These are phyloP conservation scores for Sporothrix curviconia DNA, from an alignment of 2,329 filamentous ascomycete genomes.

Conservation along the genomic window DNA sequence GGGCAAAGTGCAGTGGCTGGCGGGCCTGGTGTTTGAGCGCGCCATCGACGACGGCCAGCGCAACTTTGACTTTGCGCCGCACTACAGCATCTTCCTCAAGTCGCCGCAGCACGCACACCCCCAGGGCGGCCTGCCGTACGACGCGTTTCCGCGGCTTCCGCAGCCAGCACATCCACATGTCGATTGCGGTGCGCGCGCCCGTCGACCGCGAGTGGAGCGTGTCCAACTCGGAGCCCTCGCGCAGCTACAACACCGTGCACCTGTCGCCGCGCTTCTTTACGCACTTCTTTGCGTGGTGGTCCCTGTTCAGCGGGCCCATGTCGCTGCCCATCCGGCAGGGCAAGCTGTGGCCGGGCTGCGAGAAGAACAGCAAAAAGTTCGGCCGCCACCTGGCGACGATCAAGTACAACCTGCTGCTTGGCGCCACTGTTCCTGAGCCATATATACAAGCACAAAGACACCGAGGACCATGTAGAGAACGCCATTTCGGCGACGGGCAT, in stretches of 20 bases:
- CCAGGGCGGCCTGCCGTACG: conserved; percentile 56
- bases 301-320: conserved; percentile 89
- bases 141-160: conserved; percentile 96
- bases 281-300: conserved; percentile 98
- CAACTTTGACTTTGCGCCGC: conserved; percentile 82
- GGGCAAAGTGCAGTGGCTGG: conserved; percentile 88
- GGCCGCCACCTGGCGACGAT: conserved; percentile 95
- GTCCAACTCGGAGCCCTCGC: conserved; percentile 65
- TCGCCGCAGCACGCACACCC: conserved; percentile 67
- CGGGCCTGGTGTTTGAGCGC: conserved; percentile 86
- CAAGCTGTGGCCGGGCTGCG: conserved; percentile 79
- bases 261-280: conserved; percentile 94
- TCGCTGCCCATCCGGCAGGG: conserved; percentile 92
- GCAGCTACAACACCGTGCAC: conserved; percentile 95
- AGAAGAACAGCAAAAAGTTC: conserved; percentile 98
- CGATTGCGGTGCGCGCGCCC: conserved; percentile 82
- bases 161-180: conserved; percentile 94
- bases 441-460: conserved; percentile 97
- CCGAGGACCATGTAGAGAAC: conserved; percentile 70
- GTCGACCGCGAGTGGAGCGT: conserved; percentile 80
- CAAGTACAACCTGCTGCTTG: conserved; percentile 89
- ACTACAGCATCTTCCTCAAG: conserved; percentile 85
- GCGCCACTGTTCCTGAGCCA: conserved; percentile 93
- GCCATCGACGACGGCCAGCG: conserved; percentile 65
- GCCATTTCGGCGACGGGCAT: conserved; percentile 89